Conservation (phyloP, 129 eudicot species). For the Apium graveolens region DNA sequence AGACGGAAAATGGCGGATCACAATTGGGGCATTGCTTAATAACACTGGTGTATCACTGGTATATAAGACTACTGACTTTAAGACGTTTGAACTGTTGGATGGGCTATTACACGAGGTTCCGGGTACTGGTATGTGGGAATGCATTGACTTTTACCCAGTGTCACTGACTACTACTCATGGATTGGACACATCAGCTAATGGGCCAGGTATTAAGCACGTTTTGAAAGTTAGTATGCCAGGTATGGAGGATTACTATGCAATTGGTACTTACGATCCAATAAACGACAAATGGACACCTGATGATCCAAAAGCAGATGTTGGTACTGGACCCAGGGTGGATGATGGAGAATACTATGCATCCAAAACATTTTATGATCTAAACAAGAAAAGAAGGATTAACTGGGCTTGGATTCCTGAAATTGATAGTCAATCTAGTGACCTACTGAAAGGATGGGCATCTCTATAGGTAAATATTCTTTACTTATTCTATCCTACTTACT, state of each 20-base stretch:
- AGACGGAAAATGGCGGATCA: conserved; percentile 58
- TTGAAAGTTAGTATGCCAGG: conserved; percentile 65
- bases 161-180: conserved; percentile 44
- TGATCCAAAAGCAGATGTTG: conserved; percentile 61
- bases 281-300: conserved; percentile 74
- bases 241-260: conserved; percentile 63
- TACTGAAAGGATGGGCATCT: conserved; percentile 74
- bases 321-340: conserved; percentile 65
- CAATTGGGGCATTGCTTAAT: conserved; percentile 56
- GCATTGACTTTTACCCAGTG: conserved; percentile 85
- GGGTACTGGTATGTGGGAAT: conserved; percentile 97
- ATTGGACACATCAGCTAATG: conserved; percentile 59
- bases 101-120: conserved; percentile 54
- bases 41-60: conserved; percentile 58
- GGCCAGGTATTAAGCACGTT: conserved; percentile 68
- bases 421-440: conserved; percentile 50
- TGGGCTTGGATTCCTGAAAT: conserved; percentile 87
- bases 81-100: conserved; percentile 48
- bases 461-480: conserved; percentile 43
- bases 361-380: conserved; percentile 67
- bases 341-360: conserved; percentile 86
- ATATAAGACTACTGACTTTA: conserved; percentile 59
- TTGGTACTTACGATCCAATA: conserved; percentile 55
- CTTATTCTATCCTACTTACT: neutral
- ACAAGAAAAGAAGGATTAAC: conserved; percentile 46